Base-by-base conservation (phyloP, 2,329 filamentous ascomycete species). In the Dactylellina sp. region DNA sequence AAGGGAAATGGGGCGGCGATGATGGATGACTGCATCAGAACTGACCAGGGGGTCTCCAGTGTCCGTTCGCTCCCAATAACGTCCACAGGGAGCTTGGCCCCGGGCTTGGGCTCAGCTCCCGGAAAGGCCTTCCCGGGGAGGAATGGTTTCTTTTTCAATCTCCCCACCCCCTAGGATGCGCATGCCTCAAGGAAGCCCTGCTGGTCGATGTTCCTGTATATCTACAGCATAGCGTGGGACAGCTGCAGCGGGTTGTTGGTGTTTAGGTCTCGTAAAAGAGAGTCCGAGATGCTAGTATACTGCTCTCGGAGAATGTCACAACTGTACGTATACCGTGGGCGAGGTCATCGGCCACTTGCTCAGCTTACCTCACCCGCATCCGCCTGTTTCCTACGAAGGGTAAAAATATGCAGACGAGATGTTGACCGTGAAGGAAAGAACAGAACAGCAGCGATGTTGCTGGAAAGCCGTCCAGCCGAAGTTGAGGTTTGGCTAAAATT, bases 331-430 rank as follows among this genome's bases (percentile, higher is more conserved):
- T 24, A 59, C n/a, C 46, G n/a, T 18, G 20, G 32, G 40, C 44
- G 46, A 40, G 28, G 52, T 66, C 52, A 20, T 44, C 62, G 35
- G 42, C 47, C 44, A 32, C 14, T 50, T 39, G 61, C 56, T 60
- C 66, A 74, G 70, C 61, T 74, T 53, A 74, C 70, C 70, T 74
- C 61, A 74, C 61, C 55, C 61, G 70, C 70, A 74, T 74, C 70
- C 70, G 70, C 61, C 49, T 74, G 47, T 61, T 74, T 74, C 70
- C 70, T 72, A 59, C 42, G 55, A 61, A 66, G 53, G 44, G 61
- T 53, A 60, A 74, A 66, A 74, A 61, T 62, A 74, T 74, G 61
- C 61, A 66, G 47, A 61, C 47, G 70, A 74, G 61, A 60, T 40
- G 66, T 47, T 52, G 64, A 50, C 59, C 53, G 59, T 20, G 25